phyloP scores from a whole-genome alignment of 2,329 filamentous ascomycete genomes.

The Xylaria sp. region DNA sequence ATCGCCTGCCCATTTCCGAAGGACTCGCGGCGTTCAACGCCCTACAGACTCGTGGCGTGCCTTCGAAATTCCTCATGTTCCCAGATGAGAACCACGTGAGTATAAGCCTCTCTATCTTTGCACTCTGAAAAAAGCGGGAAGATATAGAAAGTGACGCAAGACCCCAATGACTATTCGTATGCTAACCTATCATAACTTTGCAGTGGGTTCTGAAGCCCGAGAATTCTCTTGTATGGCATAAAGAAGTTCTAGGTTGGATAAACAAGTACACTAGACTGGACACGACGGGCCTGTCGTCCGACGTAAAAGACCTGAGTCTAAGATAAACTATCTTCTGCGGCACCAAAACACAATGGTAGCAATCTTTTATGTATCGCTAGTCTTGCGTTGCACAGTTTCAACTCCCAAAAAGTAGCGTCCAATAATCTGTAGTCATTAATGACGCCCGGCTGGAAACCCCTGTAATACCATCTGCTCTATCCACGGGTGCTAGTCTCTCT shows the following conservation, averaged over 20 bases:
- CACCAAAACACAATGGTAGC: not conserved
- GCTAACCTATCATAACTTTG: conserved; percentile 20
- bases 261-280: conserved; percentile 68
- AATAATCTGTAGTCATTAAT: not conserved
- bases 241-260: conserved; percentile 83
- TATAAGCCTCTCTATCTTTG: conserved; percentile 11
- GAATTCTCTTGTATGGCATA: conserved; percentile 91
- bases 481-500: too few species aligned
- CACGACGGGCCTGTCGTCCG: conserved; percentile 42
- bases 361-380: not conserved
- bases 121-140: not conserved
- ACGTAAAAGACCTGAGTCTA: conserved; percentile 39
- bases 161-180: not conserved
- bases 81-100: conserved; percentile 75
- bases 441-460: not conserved
- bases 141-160: not conserved
- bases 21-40: conserved; percentile 88
- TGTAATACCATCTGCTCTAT: not conserved
- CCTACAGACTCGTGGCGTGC: conserved; percentile 78
- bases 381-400: not conserved
- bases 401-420: not conserved
- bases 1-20: conserved; percentile 85
- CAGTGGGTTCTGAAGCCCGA: conserved; percentile 90
- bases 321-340: conserved; percentile 23
- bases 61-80: conserved; percentile 83